These are phyloP conservation scores for Terfezia boudieri DNA, from an alignment of 495 filamentous ascomycete species.

Conservation along the genomic window DNA sequence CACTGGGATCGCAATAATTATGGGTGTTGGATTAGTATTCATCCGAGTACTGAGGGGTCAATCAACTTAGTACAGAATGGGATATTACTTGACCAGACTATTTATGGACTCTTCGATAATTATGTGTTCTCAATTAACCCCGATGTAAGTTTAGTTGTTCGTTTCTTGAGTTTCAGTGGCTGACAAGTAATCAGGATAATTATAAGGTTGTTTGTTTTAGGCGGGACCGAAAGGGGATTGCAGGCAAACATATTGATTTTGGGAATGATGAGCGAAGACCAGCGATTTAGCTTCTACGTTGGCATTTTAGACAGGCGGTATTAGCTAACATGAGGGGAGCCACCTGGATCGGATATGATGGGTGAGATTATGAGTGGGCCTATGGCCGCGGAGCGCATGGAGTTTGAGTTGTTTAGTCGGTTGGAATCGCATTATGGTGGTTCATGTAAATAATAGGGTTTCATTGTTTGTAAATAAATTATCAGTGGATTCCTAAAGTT, in stretches of 20 bases:
- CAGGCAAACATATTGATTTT: conserved; percentile 2
- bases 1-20: not conserved
- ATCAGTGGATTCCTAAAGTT: no score
- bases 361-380: conserved; percentile 13
- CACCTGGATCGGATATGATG: conserved; percentile 18
- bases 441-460: no score
- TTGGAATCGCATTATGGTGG: no score
- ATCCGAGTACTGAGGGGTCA: not conserved
- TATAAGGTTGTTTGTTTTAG: conserved; percentile 19
- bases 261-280: no score
- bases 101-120: conserved; percentile 7
- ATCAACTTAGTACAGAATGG: conserved; percentile 11
- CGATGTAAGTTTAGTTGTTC: conserved; percentile 2
- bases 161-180: not conserved
- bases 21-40: not conserved
- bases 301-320: conserved; percentile 20
- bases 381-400: conserved; percentile 12
- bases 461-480: no score
- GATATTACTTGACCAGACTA: conserved; percentile 3
- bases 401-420: conserved; percentile 6
- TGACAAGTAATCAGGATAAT: conserved; percentile 5
- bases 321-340: conserved; percentile 18
- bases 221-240: conserved; percentile 9
- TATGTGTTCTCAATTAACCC: conserved; percentile 11
- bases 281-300: conserved; percentile 15